Evolutionary conservation across 805 yeast species (phyloP), one percentile per base, ranked within the genome.

Genomic region (Kluyveromyces siamensis): DNA sequence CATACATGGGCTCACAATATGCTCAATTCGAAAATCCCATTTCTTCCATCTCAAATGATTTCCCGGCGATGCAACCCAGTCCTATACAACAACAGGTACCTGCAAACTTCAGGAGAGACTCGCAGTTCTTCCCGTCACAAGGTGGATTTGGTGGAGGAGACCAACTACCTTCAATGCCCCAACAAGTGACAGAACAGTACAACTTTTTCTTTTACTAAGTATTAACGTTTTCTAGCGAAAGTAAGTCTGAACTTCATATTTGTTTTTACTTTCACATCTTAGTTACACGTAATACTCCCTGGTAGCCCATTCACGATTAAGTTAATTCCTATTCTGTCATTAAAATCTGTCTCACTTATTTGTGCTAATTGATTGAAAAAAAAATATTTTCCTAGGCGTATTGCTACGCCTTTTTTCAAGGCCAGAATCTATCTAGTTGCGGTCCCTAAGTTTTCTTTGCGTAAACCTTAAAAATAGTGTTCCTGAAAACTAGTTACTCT

Each of bases 1-100:
- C 27, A 13, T 51, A 27, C 44, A 41, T 36, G 36, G 30, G 17
- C 16, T 19, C 43, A 16, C 36, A 33, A 43, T 33, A 43, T 44
- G 45, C 45, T 16, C 45, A 43, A 43, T 43, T 43, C 45, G 19
- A 43, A 18, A 33, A 43, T 19, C 45, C 45, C 6, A 18, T 43
- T 27, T 11, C 19, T 19, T 43, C 45, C n/a, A 19, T 43, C 27
- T 21, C 45, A 11, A 21, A 21, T 6, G 33, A 43, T 18, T 35
- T 17, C 30, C 54, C 48, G 11, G 59, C 48, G 19, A 43, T 47
- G 13, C 50, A 35, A 17, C 50, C 44, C 33, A 47, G 43, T 14
- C 40, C 19, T 11, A 47, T 37, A 40, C 47, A 45, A 13, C 40
- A 35, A 7, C 50, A 46, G 36, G 36, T 41, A 16, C 40, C 37